Conservation (phyloP, 148 eudicot species). For the Heliosperma pusillum region DNA sequence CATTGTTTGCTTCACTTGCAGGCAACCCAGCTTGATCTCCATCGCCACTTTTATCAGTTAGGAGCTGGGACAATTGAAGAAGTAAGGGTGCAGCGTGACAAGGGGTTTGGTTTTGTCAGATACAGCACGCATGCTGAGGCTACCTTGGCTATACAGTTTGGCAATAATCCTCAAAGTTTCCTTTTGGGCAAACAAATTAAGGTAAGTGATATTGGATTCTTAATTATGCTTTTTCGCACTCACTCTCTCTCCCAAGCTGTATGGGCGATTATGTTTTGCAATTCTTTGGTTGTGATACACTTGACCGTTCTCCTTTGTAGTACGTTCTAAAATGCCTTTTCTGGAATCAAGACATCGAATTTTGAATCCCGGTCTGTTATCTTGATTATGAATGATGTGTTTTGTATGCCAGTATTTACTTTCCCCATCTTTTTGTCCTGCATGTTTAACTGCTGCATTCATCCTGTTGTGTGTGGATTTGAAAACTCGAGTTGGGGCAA, state of each 20-base stretch:
- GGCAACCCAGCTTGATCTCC: slow-evolving; percentile 88
- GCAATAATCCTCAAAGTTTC: slow-evolving; percentile 58
- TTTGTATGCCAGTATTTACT: background rate
- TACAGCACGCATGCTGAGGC: slow-evolving; percentile 93
- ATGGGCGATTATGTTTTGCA: background rate
- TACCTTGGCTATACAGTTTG: slow-evolving; percentile 83
- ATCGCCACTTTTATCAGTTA: slow-evolving; percentile 77
- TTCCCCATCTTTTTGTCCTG: background rate
- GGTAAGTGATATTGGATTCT: slow-evolving; percentile 37
- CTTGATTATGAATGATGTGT: too few species aligned
- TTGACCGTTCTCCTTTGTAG: background rate
- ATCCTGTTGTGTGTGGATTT: background rate
- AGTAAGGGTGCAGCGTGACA: slow-evolving; percentile 92
- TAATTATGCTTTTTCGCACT: background rate
- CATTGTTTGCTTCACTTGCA: slow-evolving; percentile 27
- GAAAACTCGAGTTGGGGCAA: background rate
- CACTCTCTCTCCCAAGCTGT: too few species aligned
- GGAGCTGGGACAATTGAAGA: slow-evolving; percentile 94
- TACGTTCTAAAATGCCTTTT: background rate
- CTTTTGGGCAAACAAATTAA: slow-evolving; percentile 74
- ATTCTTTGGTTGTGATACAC: background rate
- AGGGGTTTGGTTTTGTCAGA: slow-evolving; percentile 98
- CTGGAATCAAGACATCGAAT: background rate
- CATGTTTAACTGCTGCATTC: background rate
- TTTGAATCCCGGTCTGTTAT: background rate